Conservation (phyloP, 345 rosid species). For the Eucalyptus tenuipes region DNA sequence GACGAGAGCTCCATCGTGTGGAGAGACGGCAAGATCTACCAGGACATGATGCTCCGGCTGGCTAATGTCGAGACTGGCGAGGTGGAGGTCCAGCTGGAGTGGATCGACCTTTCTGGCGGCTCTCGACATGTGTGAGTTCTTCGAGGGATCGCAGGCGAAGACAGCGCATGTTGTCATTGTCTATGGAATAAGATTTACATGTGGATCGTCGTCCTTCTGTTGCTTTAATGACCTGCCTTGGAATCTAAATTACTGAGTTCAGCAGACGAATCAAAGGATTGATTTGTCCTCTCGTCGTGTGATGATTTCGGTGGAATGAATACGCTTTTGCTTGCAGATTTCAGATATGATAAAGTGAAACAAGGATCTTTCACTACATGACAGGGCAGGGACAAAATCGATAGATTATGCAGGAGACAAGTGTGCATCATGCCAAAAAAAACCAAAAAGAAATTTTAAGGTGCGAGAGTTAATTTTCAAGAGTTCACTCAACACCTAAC, state of each 20-base stretch:
- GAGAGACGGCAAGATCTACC: constrained; percentile 33
- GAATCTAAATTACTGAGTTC: not conserved
- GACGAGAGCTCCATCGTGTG: constrained; percentile 44
- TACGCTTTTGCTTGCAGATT: not conserved
- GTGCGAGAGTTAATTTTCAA: not conserved
- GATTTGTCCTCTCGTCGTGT: not conserved
- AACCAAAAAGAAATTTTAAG: not conserved
- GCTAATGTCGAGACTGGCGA: constrained; percentile 51
- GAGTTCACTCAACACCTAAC: not conserved
- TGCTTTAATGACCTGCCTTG: not conserved
- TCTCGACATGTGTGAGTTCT: not conserved
- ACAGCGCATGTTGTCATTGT: not conserved
- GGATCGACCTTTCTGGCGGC: constrained; percentile 37
- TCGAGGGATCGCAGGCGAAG: not conserved
- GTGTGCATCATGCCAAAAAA: not conserved
- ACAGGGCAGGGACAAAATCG: not conserved
- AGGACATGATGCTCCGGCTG: constrained; percentile 46
- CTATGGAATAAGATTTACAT: not conserved
- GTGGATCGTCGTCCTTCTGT: not conserved
- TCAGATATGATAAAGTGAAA: not conserved
- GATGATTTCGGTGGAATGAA: not conserved
- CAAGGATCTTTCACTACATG: not conserved
- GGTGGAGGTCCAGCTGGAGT: constrained; percentile 54
- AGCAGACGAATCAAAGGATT: not conserved
- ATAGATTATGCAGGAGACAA: not conserved